Percentiles rank a stretch among this genome's conserved stretches.
Conservation (phyloP, 2,329 filamentous ascomycete genomes). For the Pseudogymnoascus sp. region DNA sequence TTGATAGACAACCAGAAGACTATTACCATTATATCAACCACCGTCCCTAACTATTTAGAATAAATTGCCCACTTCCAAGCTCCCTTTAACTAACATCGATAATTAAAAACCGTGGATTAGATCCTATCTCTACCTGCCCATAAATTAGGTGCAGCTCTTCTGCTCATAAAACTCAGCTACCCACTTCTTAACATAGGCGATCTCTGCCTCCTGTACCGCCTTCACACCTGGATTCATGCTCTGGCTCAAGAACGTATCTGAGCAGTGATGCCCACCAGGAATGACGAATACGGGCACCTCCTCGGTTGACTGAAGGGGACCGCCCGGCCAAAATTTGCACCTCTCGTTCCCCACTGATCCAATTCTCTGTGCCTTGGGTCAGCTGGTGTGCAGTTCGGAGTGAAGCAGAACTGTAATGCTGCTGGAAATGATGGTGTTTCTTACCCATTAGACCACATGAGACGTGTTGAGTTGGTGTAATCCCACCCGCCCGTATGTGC, state of each 20-base stretch:
- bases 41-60: neutral
- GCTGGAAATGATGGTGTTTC: neutral
- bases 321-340: neutral
- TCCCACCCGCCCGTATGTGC: neutral
- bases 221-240: neutral
- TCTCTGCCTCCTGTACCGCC: neutral
- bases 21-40: neutral
- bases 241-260: neutral
- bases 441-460: neutral
- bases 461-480: neutral
- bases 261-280: neutral
- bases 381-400: neutral
- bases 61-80: neutral
- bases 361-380: neutral
- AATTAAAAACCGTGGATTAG: neutral
- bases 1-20: neutral
- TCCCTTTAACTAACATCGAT: neutral
- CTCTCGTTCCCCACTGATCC: neutral
- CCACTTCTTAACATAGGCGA: neutral
- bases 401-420: neutral
- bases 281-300: neutral
- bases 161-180: neutral
- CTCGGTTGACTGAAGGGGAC: neutral
- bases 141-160: neutral
- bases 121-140: neutral